Percentiles rank a stretch among this genome's conserved stretches.
These are phyloP conservation scores for Akanthomyces uredinophilus DNA, from an alignment of 2,329 filamentous ascomycete species.

Conservation along the genomic window DNA sequence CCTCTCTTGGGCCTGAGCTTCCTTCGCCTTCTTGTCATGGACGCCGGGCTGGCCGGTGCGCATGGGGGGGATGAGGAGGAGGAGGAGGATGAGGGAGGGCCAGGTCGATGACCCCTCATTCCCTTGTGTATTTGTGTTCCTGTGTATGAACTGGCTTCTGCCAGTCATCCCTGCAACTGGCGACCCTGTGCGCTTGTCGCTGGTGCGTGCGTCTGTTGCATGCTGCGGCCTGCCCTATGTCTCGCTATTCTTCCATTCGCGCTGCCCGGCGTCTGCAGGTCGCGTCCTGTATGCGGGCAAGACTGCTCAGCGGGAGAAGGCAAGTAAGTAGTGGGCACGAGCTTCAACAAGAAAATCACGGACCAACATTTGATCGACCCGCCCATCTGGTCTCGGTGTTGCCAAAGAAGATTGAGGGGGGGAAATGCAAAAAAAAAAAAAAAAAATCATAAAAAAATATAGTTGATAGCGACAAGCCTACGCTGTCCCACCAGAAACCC, in stretches of 20 bases:
- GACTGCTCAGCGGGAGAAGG: not conserved
- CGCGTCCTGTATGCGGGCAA: not conserved
- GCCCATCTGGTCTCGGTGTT: not conserved
- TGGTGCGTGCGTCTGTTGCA: constrained; percentile 7
- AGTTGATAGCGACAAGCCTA: not conserved
- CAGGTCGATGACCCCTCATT: not conserved
- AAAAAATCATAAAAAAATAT: not conserved
- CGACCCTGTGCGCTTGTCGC: constrained; percentile 4
- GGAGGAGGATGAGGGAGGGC: not conserved
- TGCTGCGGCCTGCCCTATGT: not conserved
- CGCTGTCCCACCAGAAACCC: not conserved
- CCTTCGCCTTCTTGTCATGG: not conserved
- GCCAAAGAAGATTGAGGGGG: not conserved
- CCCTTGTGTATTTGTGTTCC: not conserved
- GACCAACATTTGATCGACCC: constrained; percentile 12
- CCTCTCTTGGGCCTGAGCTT: not conserved
- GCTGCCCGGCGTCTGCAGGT: constrained; percentile 5
- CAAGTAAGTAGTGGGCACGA: not conserved
- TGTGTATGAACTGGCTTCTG: not conserved
- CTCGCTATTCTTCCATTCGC: constrained; percentile 5
- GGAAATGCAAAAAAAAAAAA: not conserved
- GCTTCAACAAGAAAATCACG: not conserved
- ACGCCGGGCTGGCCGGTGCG: constrained; percentile 10
- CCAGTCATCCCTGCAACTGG: not conserved
- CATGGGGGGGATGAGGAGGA: not conserved